Conservation (phyloP, 306 rosid species). For the Pterocarpus macrocarpus region DNA sequence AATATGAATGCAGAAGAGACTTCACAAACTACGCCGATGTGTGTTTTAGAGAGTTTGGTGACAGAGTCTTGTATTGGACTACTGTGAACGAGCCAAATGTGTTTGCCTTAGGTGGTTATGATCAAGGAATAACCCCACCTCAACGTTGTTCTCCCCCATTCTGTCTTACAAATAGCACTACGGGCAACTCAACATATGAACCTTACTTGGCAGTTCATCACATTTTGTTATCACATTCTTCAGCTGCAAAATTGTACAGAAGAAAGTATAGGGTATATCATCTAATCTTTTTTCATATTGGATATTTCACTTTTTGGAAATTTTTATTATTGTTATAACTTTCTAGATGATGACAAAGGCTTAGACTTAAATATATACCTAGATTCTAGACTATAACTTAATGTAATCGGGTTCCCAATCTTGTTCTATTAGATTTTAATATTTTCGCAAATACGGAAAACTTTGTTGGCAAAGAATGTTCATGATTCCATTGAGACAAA, state of each 20-base stretch:
- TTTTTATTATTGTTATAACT: too few relatives aligned
- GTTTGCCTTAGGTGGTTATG: conserved; percentile 50
- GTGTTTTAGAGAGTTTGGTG: conserved; percentile 72
- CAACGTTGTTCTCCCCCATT: conserved; percentile 58
- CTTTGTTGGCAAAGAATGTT: too few relatives aligned
- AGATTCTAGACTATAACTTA: background rate
- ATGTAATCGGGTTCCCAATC: too few relatives aligned
- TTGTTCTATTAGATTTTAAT: too few relatives aligned
- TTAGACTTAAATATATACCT: too few relatives aligned
- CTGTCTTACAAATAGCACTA: conserved; percentile 35
- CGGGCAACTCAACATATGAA: conserved; percentile 63
- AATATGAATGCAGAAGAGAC: conserved; percentile 58
- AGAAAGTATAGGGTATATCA: conserved; percentile 51
- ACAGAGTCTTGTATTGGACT: conserved; percentile 61
- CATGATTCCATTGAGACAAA: too few relatives aligned
- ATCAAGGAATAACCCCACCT: conserved; percentile 54
- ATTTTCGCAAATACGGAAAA: too few relatives aligned
- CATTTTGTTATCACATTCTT: conserved; percentile 67
- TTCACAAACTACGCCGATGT: conserved; percentile 62
- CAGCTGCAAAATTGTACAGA: conserved; percentile 59
- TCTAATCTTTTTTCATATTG: too few relatives aligned
- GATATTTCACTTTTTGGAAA: too few relatives aligned
- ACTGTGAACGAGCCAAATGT: conserved; percentile 65
- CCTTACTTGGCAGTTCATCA: conserved; percentile 64
- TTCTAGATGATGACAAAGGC: too few relatives aligned